Percentiles rank a stretch among this genome's conserved stretches.
Conservation (phyloP, 1,284 basidiomycete genomes). For the Coniophora puteana region DNA sequence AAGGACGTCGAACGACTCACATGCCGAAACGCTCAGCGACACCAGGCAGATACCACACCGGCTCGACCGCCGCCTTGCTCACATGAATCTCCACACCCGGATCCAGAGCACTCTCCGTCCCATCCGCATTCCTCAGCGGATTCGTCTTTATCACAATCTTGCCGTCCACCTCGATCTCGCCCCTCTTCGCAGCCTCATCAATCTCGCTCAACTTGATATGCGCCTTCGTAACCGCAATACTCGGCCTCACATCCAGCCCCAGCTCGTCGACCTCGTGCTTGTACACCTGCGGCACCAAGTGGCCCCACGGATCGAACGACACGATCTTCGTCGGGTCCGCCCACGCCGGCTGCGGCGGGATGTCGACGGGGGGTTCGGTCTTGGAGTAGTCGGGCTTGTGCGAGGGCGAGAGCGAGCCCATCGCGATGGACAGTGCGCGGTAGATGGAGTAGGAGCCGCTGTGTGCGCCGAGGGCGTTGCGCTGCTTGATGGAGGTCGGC, state of each 20-base stretch:
- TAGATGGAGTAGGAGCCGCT: slow-evolving; percentile 95
- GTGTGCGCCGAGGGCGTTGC: slow-evolving; percentile 94
- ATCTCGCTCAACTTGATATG: slow-evolving; percentile 91
- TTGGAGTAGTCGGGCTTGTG: slow-evolving; percentile 86
- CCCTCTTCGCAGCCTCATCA: slow-evolving; percentile 76
- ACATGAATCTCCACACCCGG: slow-evolving; percentile 85
- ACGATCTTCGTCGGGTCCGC: slow-evolving; percentile 83
- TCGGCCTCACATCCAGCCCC: slow-evolving; percentile 81
- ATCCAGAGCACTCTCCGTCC: slow-evolving; percentile 52
- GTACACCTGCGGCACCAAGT: slow-evolving; percentile 83
- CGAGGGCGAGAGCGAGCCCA: slow-evolving; percentile 82
- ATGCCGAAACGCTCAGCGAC: slow-evolving; percentile 87
- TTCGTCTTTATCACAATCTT: slow-evolving; percentile 73
- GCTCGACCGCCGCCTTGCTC: slow-evolving; percentile 89
- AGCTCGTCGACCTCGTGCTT: slow-evolving; percentile 58
- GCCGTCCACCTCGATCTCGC: slow-evolving; percentile 78
- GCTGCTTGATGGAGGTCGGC: slow-evolving; percentile 79
- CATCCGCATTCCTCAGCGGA: slow-evolving; percentile 61
- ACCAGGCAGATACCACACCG: slow-evolving; percentile 95
- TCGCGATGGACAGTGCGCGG: slow-evolving; percentile 86
- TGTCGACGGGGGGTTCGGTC: slow-evolving; percentile 86
- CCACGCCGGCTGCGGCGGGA: slow-evolving; percentile 84
- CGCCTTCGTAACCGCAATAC: slow-evolving; percentile 86
- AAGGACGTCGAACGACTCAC: slow-evolving; percentile 39
- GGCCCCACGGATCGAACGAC: slow-evolving; percentile 93